Evolutionary conservation across 202 grass and related monocot species (phyloP), one percentile per base, ranked within the genome.

Genomic region (Zoysia matrella): DNA sequence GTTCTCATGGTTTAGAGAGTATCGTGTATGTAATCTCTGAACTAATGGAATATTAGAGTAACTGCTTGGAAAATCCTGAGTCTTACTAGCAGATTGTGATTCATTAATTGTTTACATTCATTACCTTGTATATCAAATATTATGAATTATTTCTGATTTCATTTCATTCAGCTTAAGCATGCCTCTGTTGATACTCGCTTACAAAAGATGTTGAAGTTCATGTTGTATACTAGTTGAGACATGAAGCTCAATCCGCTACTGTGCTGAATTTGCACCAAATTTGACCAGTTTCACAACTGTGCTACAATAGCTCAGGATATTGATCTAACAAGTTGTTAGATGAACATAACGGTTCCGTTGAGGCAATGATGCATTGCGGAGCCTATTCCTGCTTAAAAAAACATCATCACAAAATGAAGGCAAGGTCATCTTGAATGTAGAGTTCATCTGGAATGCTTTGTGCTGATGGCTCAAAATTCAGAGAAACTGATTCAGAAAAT

Each of bases 1-100:
- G 15, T 52, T 67, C 36, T 82, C 82, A 71, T 76, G 58, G 60
- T 80, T 63, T 36, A 67, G 40, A 22, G 75, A 71, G 71, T 11
- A 45, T 49, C 12, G 22, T 83, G 79, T 86, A 46, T 90, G 84
- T 87, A 87, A 87, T 90, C 14, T 83, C 71, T 77, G 52, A 52
- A 72, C 45, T 76, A 87, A 80, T 49, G 70, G 71, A 90, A 84
- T 90, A 84, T 76, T 81, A 84, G 76, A 76, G 76, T 65, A 44
- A 84, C 46, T 72, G 61, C 80, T 84, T 80, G 42, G 52, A 72
- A 83, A 60, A 5, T 16, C 41, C 73, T 53, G 50, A 53, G 73
- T 82, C 36, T 80, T 58, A 53, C 14, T 72, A 18, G 44, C 50
- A 67, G 4, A 65, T 12, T 45, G 77, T 46, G 64, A 76, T 88